Conservation (phyloP, 2,329 filamentous ascomycete genomes). For the Neofusicoccum kwambonambiense region DNA sequence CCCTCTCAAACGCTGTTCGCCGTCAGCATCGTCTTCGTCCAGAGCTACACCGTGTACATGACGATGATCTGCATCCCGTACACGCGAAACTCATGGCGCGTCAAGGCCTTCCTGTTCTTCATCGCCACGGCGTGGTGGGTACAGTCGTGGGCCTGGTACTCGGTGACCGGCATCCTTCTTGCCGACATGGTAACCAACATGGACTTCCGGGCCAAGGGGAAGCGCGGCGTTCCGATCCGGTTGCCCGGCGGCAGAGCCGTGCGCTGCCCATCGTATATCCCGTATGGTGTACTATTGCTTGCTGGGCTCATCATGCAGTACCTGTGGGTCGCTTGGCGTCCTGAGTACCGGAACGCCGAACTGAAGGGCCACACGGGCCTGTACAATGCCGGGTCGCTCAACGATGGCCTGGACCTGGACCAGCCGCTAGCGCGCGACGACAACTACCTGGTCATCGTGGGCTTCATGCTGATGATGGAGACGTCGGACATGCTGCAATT, state of each 20-base stretch:
- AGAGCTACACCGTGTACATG: conserved; percentile 51
- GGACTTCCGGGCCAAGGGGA: conserved; percentile 33
- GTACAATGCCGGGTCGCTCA: conserved; percentile 40
- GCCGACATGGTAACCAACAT: conserved; percentile 45
- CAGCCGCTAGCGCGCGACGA: conserved; percentile 43
- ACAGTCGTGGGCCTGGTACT: conserved; percentile 49
- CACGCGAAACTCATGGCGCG: conserved; percentile 43
- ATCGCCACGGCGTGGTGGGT: conserved; percentile 48
- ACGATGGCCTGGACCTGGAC: conserved; percentile 32
- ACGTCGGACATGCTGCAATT: conserved; percentile 37
- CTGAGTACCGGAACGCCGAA: conserved; percentile 37
- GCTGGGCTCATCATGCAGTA: conserved; percentile 44
- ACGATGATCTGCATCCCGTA: conserved; percentile 48
- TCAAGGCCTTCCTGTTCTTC: conserved; percentile 41
- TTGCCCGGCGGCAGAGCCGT: conserved; percentile 18
- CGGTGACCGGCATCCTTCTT: conserved; percentile 49
- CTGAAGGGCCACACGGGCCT: conserved; percentile 42
- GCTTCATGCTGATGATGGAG: conserved; percentile 43
- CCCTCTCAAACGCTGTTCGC: conserved; percentile 49
- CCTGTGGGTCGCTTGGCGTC: conserved; percentile 43
- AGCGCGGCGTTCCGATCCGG: background rate
- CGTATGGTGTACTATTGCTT: conserved; percentile 32
- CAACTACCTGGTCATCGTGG: conserved; percentile 46
- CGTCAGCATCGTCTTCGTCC: conserved; percentile 45
- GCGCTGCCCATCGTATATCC: conserved; percentile 29